Evolutionary conservation across 2,329 filamentous ascomycete genomes (phyloP), one percentile per base, ranked within the genome.

Genomic region (Exophiala spinifera): DNA sequence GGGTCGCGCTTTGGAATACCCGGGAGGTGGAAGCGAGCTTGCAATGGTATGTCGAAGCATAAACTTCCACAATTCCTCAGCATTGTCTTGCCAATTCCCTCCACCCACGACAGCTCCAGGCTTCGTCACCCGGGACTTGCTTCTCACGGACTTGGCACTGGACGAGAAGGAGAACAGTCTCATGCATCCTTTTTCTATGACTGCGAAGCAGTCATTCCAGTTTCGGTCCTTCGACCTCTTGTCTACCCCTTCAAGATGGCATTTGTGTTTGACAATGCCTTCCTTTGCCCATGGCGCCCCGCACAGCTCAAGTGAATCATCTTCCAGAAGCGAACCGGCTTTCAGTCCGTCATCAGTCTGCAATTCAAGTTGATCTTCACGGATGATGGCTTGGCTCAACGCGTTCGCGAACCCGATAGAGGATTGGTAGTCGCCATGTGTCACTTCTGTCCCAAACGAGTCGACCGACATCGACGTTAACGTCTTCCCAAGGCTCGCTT

Each of bases 241-340:
- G 62, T 95, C 91, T 33, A 90, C 79, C 3, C 89, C 85, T 68
- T 97, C 92, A 3, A 97, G 80, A 66, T 97, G 92, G 69, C 96
- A 92, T 72, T 97, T 97, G 75, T 99, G 92, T 63, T 92, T 92
- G 17, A 97, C 78, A 64, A 95, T 89, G 59, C 94, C 94, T 72
- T 99, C 94, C 73, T 99, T 99, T 23, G 95, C 87, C 94, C 94
- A 99, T 0, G 94, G 94, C n/a, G 94, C 89, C 20, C 94, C 94
- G 10, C 88, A 85, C 36, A 99, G 83, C 67, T 95, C 91, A 11
- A 99, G 80, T 0, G 87, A 90, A 66, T 99, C 94, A 65, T 97
- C 94, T 65, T 96, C 92, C 0, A 97, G 82, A 8, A 96, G 75
- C 21, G 87, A 83, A 4, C 81, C 77, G 1, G 76, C 75, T 45